Percentiles rank a stretch among this genome's conserved stretches.
Conservation (phyloP, 495 filamentous ascomycete species). For the Parachaetomium inaequale region DNA sequence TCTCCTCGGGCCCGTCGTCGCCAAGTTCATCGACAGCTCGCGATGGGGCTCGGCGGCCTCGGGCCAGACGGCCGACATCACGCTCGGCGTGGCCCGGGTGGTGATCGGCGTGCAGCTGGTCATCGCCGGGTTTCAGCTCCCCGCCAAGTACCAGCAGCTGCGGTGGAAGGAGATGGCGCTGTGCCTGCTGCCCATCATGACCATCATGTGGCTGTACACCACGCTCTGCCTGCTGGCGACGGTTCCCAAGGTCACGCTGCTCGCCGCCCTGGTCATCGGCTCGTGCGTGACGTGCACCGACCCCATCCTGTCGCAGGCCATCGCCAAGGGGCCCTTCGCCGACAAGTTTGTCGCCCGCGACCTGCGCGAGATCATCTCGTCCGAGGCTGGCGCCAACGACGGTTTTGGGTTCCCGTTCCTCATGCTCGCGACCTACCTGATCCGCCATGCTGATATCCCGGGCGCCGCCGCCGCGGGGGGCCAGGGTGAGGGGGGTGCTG, state of each 20-base stretch:
- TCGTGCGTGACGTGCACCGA: slow-evolving; percentile 62
- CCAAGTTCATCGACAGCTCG: slow-evolving; percentile 46
- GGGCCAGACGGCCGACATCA: slow-evolving; percentile 43
- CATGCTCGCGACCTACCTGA: slow-evolving; percentile 52
- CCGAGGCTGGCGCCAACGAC: slow-evolving; percentile 59
- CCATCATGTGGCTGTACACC: slow-evolving; percentile 78
- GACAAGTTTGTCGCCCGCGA: slow-evolving; percentile 56
- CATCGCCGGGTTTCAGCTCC: slow-evolving; percentile 80
- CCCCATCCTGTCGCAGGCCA: slow-evolving; percentile 56
- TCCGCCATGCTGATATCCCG: slow-evolving; percentile 50
- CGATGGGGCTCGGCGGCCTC: slow-evolving; percentile 41
- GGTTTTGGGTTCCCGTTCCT: slow-evolving; percentile 60
- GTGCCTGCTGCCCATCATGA: slow-evolving; percentile 82
- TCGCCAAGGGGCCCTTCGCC: slow-evolving; percentile 60
- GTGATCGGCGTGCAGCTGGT: slow-evolving; percentile 61
- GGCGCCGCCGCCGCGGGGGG: slow-evolving; percentile 6
- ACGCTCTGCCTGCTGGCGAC: slow-evolving; percentile 69
- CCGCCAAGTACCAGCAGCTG: slow-evolving; percentile 69
- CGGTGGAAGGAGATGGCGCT: slow-evolving; percentile 71
- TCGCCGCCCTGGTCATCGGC: slow-evolving; percentile 56
- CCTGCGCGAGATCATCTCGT: slow-evolving; percentile 60
- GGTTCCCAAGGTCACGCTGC: slow-evolving; percentile 52
- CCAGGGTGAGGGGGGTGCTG: slow-evolving; percentile 10
- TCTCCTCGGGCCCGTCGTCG: slow-evolving; percentile 46
- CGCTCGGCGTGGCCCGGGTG: slow-evolving; percentile 48